phyloP scores from a whole-genome alignment of 352 stramenopile species.

The Pelagophyceae sp. region DNA sequence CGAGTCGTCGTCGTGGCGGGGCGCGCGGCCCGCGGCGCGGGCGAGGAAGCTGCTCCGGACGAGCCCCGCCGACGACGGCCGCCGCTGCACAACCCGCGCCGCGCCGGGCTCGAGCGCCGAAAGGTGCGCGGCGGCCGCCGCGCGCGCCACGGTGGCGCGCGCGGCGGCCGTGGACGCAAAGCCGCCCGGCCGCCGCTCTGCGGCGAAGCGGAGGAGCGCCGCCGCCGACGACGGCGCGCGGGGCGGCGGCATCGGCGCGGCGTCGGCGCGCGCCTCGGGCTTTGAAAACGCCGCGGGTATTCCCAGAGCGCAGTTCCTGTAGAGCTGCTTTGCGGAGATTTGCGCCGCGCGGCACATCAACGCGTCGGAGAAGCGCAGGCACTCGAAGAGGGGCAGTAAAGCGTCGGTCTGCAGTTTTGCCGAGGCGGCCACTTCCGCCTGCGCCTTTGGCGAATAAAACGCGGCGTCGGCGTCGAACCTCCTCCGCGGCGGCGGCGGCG shows the following conservation, averaged over 20 bases:
- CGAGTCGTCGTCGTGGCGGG: no score
- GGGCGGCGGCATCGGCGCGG: background rate
- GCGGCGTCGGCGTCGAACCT: background rate
- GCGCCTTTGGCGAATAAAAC: background rate
- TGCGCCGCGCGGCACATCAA: background rate
- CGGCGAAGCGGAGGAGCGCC: background rate
- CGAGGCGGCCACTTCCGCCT: background rate
- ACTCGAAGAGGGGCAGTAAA: slow-evolving; percentile 13
- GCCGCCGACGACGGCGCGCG: background rate
- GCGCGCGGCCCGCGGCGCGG: no score
- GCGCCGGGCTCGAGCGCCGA: no score
- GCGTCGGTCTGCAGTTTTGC: background rate
- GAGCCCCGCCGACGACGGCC: no score
- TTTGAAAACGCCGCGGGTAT: background rate
- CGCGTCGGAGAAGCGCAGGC: slow-evolving; percentile 9
- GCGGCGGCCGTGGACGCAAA: background rate
- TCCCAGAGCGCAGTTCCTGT: slow-evolving; percentile 8
- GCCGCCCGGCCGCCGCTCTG: no score
- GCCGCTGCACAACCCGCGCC: no score
- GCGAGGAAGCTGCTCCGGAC: no score
- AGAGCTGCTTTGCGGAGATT: background rate
- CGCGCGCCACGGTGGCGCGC: background rate
- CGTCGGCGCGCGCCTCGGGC: background rate
- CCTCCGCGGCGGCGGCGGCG: background rate
- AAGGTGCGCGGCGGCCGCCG: background rate